A percentile compares a stretch with the other conserved stretches of the same genome.
Evolutionary conservation across 1,284 basidiomycete species (phyloP).

Genomic region (Fomitiporia mediterranea): DNA sequence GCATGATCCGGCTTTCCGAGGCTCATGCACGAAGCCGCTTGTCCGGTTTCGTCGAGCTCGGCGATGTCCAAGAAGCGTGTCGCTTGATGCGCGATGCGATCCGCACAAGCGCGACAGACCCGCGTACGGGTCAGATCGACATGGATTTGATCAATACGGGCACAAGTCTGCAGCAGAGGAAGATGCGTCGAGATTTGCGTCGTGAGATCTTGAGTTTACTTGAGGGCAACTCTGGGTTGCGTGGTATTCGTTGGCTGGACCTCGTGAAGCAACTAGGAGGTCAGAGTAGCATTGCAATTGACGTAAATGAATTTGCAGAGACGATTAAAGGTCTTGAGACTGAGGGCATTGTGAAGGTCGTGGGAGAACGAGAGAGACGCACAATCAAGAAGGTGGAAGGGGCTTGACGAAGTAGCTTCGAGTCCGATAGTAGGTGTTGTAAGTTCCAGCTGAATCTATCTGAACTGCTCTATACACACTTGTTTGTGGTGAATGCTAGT

Average conservation of each 20-base stretch:
- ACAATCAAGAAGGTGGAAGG: slow-evolving; percentile 57
- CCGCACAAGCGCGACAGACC: slow-evolving; percentile 91
- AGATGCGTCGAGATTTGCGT: slow-evolving; percentile 80
- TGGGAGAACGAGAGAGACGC: slow-evolving; percentile 82
- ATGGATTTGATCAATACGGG: slow-evolving; percentile 95
- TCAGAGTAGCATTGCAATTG: slow-evolving; percentile 78
- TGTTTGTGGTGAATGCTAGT: too few relatives aligned
- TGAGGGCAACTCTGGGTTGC: slow-evolving; percentile 48
- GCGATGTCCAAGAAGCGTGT: slow-evolving; percentile 88
- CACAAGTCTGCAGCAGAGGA: slow-evolving; percentile 80
- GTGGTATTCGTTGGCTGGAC: slow-evolving; percentile 78
- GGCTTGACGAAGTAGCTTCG: too few relatives aligned
- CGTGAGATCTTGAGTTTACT: slow-evolving; percentile 71
- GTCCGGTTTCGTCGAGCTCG: slow-evolving; percentile 76
- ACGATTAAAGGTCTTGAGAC: slow-evolving; percentile 75
- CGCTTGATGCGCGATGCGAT: slow-evolving; percentile 95
- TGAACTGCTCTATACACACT: too few relatives aligned
- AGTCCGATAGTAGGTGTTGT: too few relatives aligned
- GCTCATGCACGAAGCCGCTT: slow-evolving; percentile 96
- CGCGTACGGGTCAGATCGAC: slow-evolving; percentile 93
- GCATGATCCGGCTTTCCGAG: slow-evolving; percentile 96
- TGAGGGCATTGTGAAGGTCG: slow-evolving; percentile 79
- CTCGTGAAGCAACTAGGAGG: slow-evolving; percentile 67
- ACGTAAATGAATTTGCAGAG: slow-evolving; percentile 75
- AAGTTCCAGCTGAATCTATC: too few relatives aligned